Evolutionary conservation across 2,329 filamentous ascomycete species (phyloP).

Genomic region (Rutstroemia sp.): DNA sequence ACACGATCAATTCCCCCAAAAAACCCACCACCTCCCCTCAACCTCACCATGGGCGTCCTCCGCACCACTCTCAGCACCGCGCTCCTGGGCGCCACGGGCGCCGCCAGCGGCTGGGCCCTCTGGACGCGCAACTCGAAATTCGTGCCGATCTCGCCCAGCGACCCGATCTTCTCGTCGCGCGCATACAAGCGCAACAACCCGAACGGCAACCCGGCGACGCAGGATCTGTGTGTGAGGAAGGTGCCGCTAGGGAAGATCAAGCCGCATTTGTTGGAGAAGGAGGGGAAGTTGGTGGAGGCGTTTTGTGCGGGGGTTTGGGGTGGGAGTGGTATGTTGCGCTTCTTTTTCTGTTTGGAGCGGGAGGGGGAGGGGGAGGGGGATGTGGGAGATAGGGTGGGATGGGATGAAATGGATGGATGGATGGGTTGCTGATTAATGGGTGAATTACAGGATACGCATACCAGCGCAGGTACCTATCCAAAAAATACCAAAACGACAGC

Average conservation of each 20-base stretch:
- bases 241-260: conserved; percentile 57
- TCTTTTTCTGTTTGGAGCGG: background rate
- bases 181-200: conserved; percentile 55
- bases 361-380: background rate
- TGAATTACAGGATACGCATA: conserved; percentile 39
- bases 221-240: conserved; percentile 57
- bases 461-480: conserved; percentile 50
- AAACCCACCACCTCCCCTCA: background rate
- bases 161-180: conserved; percentile 53
- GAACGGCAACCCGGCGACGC: conserved; percentile 51
- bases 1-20: too few relatives aligned
- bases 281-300: conserved; percentile 48
- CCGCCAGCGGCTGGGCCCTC: conserved; percentile 18
- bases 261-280: conserved; percentile 57
- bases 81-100: conserved; percentile 15
- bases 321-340: conserved; percentile 44
- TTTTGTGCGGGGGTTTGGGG: conserved; percentile 27
- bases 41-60: conserved; percentile 16
- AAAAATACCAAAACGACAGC: conserved; percentile 47
- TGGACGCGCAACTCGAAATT: conserved; percentile 28
- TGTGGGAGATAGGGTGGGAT: too few relatives aligned
- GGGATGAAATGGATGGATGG: too few relatives aligned
- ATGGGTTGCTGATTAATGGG: too few relatives aligned
- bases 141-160: conserved; percentile 48
- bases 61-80: conserved; percentile 17